phyloP scores from a whole-genome alignment of 441 rosid species.

The Isatis lusitanica region DNA sequence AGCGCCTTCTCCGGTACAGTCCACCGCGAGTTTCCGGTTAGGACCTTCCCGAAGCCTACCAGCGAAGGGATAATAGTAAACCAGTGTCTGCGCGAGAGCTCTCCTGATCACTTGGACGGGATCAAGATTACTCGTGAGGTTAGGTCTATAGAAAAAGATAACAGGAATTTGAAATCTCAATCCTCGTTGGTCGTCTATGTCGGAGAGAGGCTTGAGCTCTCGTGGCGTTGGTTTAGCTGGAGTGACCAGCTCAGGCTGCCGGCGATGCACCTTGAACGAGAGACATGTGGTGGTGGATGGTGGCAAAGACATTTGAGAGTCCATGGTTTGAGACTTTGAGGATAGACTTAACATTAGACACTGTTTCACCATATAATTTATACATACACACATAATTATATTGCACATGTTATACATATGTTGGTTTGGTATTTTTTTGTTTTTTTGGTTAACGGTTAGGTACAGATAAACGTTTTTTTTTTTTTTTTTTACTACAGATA shows the following conservation, averaged over 20 bases:
- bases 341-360: neutral
- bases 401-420: neutral
- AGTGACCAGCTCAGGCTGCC: conserved; percentile 29
- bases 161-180: conserved; percentile 31
- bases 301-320: conserved; percentile 16
- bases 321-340: conserved; percentile 16
- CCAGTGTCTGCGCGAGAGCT: conserved; percentile 31
- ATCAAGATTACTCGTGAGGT: conserved; percentile 24
- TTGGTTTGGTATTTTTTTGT: neutral
- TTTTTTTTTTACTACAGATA: too few relatives aligned
- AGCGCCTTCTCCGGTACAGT: conserved; percentile 39
- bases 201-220: conserved; percentile 33
- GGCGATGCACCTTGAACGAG: conserved; percentile 31
- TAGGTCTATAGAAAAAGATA: conserved; percentile 25
- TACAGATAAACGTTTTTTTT: neutral
- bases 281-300: conserved; percentile 12
- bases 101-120: conserved; percentile 21
- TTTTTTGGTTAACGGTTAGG: neutral
- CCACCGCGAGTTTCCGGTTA: conserved; percentile 37
- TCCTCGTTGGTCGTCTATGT: conserved; percentile 40
- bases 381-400: neutral
- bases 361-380: neutral
- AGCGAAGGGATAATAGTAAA: conserved; percentile 40
- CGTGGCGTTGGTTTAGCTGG: conserved; percentile 41
- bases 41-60: conserved; percentile 34